Base-by-base conservation (phyloP, 345 rosid species). In the Psidium friedrichsthalianum region DNA sequence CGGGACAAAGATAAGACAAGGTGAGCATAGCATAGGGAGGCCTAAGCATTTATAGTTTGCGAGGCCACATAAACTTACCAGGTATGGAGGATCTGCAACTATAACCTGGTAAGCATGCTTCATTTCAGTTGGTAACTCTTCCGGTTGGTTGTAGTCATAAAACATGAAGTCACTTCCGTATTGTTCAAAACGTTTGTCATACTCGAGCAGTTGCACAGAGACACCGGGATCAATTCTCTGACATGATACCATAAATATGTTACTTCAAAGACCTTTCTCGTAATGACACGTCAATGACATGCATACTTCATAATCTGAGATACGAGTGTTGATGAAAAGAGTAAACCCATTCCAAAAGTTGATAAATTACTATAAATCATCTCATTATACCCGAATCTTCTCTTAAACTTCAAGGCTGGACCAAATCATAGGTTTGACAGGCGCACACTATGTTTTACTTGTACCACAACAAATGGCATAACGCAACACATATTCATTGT, bases 51-150 rank as follows among this genome's bases (percentile, higher is more conserved):
- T 9, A 56, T 14, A 16, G 47, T 29, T 29, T 2, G 11, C 32
- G 11, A 81, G 57, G 32, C 29, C 51, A 51, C 5, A 36, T 6
- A 40, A 25, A 82, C 92, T 89, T 84, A 96, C 99, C 93, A 97
- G 90, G 80, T 97, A 97, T 36, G 99, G 98, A 90, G 99, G 98
- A 92, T 97, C 98, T 15, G 97, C 99, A 85, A 97, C 94, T 20
- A 97, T 91, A 81, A 97, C 88, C 52, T 87, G 84, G 84, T 91
- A 97, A 84, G 90, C 85, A 86, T 97, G 94, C 86, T 93, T 93
- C 27, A 97, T 87, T 86, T 93, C 89, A 83, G 56, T 14, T 1
- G 98, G 95, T 87, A 97, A 83, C 32, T 92, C 93, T 88, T 92
- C 93, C 1, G 98, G 97, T 55, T 91, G 88, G 84, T 95, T 94